These are phyloP conservation scores for Colletotrichum neosansevieriae DNA, from an alignment of 2,329 filamentous ascomycete genomes.

Conservation along the genomic window DNA sequence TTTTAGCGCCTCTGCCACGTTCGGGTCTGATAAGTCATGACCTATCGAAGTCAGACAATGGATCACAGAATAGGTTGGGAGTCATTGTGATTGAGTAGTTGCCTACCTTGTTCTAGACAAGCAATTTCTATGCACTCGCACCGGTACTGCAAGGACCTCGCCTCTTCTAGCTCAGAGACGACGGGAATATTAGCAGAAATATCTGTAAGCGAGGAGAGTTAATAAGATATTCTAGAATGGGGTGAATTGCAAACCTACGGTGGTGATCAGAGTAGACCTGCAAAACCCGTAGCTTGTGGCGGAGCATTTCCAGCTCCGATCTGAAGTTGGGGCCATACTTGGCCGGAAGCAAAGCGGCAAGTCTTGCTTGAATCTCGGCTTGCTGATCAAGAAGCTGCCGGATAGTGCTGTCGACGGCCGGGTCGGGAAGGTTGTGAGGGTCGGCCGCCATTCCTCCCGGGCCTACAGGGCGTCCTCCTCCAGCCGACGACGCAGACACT, in stretches of 20 bases:
- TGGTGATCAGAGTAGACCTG: conserved; percentile 61
- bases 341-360: conserved; percentile 60
- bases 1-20: conserved; percentile 54
- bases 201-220: conserved; percentile 45
- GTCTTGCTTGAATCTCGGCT: conserved; percentile 64
- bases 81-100: not conserved
- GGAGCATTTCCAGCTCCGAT: conserved; percentile 66
- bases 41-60: conserved; percentile 48
- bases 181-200: conserved; percentile 55
- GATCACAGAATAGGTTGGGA: not conserved
- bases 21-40: conserved; percentile 56
- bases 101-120: conserved; percentile 62
- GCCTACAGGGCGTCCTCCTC: conserved; percentile 38
- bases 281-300: conserved; percentile 65
- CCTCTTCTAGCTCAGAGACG: conserved; percentile 68
- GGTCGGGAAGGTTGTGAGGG: conserved; percentile 46
- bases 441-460: conserved; percentile 43
- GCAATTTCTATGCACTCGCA: conserved; percentile 69
- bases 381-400: conserved; percentile 63
- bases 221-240: too few relatives aligned
- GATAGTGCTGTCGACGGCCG: conserved; percentile 58
- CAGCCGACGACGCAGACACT: conserved; percentile 33
- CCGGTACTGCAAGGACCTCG: conserved; percentile 67
- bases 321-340: conserved; percentile 61
- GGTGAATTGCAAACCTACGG: conserved; percentile 53